Conservation (phyloP, 2,329 filamentous ascomycete species). For the Colletotrichum falcatum region DNA sequence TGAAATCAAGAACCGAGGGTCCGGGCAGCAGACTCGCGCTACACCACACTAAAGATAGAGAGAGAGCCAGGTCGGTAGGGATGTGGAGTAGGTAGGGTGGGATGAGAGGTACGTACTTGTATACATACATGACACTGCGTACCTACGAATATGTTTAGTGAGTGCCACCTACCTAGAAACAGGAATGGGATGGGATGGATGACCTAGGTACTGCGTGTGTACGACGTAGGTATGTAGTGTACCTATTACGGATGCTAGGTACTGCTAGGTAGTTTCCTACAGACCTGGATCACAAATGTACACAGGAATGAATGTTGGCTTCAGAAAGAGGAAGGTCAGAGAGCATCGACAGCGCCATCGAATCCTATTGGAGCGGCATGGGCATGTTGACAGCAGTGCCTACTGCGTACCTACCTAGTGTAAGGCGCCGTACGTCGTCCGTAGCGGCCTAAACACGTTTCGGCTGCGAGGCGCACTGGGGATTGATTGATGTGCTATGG, state of each 20-base stretch:
- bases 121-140: too few relatives aligned
- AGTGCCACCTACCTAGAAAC: too few relatives aligned
- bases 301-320: neutral
- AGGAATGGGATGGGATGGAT: conserved; percentile 8
- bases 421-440: neutral
- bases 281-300: neutral
- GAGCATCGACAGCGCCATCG: conserved; percentile 26
- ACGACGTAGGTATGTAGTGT: too few relatives aligned
- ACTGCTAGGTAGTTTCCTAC: neutral
- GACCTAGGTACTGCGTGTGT: too few relatives aligned
- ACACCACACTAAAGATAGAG: neutral
- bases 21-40: conserved; percentile 12
- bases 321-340: conserved; percentile 33
- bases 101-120: neutral
- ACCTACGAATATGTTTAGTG: neutral
- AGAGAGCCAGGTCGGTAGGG: neutral
- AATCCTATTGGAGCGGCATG: conserved; percentile 33
- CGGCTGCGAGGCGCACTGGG: conserved; percentile 2
- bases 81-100: conserved; percentile 12
- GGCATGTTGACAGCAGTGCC: neutral
- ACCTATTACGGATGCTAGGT: neutral
- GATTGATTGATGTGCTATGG: neutral
- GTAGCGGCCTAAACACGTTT: conserved; percentile 36
- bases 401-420: too few relatives aligned
- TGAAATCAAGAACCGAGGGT: conserved; percentile 36